These are phyloP conservation scores for Wakefieldia striispora DNA, from an alignment of 768 basidiomycete species.

Conservation along the genomic window DNA sequence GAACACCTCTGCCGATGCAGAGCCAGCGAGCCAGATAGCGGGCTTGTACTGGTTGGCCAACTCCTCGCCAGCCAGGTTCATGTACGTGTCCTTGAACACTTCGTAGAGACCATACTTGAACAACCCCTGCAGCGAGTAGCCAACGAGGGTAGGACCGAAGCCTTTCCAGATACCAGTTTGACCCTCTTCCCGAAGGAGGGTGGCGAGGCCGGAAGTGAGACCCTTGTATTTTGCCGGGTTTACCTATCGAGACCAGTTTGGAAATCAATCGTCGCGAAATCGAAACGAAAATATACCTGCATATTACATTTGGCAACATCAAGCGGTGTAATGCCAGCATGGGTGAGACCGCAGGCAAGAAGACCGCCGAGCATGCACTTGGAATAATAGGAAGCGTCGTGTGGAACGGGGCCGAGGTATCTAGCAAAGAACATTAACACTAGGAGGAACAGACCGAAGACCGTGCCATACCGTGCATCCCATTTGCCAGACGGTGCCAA, in stretches of 20 bases:
- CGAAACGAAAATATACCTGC: conserved; percentile 71
- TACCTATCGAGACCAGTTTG: conserved; percentile 47
- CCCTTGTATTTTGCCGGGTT: conserved; percentile 74
- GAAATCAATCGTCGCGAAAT: too few species aligned
- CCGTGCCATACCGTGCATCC: too few species aligned
- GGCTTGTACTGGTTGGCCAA: conserved; percentile 77
- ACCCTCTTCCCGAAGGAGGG: conserved; percentile 79
- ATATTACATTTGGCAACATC: conserved; percentile 92
- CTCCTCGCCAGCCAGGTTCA: conserved; percentile 88
- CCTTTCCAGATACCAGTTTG: conserved; percentile 90
- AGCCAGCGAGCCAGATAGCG: conserved; percentile 90
- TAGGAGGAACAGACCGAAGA: too few species aligned
- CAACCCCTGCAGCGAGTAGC: conserved; percentile 94
- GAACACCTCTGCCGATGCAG: conserved; percentile 93
- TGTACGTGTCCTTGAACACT: conserved; percentile 91
- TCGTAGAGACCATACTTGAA: conserved; percentile 99
- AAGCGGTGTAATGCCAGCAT: conserved; percentile 83
- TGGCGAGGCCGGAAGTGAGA: conserved; percentile 55
- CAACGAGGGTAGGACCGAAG: conserved; percentile 87
- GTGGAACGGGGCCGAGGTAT: conserved; percentile 69
- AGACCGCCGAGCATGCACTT: conserved; percentile 88
- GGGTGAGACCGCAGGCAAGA: conserved; percentile 85
- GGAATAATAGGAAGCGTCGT: conserved; percentile 72
- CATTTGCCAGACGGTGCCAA: too few species aligned
- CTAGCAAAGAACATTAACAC: too few species aligned